Evolutionary conservation across 768 basidiomycete genomes (phyloP), one percentile per base, ranked within the genome.

Genomic region (Leccinum uliginosum): DNA sequence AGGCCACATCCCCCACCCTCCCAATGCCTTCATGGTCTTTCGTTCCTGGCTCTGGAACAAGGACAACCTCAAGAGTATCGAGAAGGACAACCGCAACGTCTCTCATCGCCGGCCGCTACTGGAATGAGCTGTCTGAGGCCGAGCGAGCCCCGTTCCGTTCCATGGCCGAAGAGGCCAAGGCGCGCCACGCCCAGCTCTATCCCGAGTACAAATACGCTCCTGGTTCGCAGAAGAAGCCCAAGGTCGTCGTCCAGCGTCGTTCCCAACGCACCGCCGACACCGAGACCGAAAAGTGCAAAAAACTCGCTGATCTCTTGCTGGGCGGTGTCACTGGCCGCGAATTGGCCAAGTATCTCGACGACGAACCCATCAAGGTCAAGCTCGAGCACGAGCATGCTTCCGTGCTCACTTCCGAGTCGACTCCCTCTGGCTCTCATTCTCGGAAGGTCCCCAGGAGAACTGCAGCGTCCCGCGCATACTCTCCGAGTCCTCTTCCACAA

Each of bases 21-120:
- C 87, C 54, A 95, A 94, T 65, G 86, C 91, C 10, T 95, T 93
- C 77, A 91, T 93, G 72, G 75, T 92, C 58, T 93, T 83, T 68
- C 84, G 91, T 40, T 89, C 85, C 19, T 80, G 80, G 65, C 79
- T 87, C 45, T 80, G 88, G 73, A 71, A 75, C 51, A 79, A 79
- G 58, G 72, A 76, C 3, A 73, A 77, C 35, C 68, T 78, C 29
- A 82, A 82, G 51, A 70, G 71, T 38, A 74, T 81, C 51, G 87
- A 88, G 72, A 78, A 75, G 58, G 83, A 87, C 50, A 90, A 93
- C 67, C 84, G 89, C 67, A 79, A 83, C 54, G 81, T 93, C 56
- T 87, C 85, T 56, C 79, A 79, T 90, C 51, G 87, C 84, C 2
- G 90, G 85, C 4, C 68, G 81, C 32, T 76, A 79, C 60, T 94